These are phyloP conservation scores for Firmiana major DNA, from an alignment of 345 rosid genomes.

Conservation along the genomic window DNA sequence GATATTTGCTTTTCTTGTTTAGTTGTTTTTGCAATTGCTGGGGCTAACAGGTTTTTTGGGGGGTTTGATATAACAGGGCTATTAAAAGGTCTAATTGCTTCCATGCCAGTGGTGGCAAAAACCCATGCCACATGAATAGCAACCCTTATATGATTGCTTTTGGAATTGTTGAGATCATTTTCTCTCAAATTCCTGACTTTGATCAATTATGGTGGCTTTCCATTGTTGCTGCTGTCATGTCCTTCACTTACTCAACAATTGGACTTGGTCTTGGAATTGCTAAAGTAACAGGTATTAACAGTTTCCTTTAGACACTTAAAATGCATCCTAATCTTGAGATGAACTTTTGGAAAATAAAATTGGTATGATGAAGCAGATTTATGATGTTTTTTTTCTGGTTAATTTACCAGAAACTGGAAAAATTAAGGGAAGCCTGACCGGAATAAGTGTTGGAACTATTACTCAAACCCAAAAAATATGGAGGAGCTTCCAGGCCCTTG, in stretches of 20 bases:
- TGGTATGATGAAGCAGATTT: not conserved
- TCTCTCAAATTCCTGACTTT: constrained; percentile 69
- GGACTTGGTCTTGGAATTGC: constrained; percentile 82
- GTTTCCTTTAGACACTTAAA: not conserved
- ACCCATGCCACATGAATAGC: constrained; percentile 41
- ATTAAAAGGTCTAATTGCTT: constrained; percentile 50
- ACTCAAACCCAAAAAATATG: constrained; percentile 60
- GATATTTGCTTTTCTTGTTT: not conserved
- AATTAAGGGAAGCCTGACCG: constrained; percentile 66
- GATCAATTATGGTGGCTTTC: constrained; percentile 93
- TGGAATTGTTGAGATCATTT: constrained; percentile 40
- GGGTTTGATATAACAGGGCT: constrained; percentile 37
- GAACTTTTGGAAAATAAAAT: not conserved
- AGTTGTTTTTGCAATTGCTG: not conserved
- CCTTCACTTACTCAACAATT: constrained; percentile 81
- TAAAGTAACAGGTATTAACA: constrained; percentile 48
- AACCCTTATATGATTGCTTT: constrained; percentile 56
- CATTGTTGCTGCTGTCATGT: constrained; percentile 85
- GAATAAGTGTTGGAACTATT: constrained; percentile 49
- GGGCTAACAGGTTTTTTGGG: not conserved
- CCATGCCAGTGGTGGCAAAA: constrained; percentile 31
- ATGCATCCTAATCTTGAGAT: not conserved
- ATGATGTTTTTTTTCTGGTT: not conserved
- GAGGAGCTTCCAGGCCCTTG: constrained; percentile 86
- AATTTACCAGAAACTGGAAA: constrained; percentile 34